Percentiles rank a stretch among this genome's conserved stretches.
Conservation (phyloP, 768 basidiomycete genomes). For the Suillus discolor region DNA sequence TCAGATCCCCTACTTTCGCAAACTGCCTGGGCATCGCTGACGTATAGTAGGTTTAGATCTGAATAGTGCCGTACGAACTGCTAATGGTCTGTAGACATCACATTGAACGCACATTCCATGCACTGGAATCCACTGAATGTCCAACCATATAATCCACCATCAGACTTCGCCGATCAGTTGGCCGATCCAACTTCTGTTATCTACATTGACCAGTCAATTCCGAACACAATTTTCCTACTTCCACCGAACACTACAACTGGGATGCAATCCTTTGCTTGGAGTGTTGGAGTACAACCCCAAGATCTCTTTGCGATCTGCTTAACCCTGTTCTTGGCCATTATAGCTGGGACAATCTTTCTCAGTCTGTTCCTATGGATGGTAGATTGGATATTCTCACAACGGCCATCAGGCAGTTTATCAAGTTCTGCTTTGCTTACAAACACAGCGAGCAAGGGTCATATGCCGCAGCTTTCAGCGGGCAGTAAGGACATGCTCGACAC, state of each 20-base stretch:
- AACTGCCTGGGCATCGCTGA: constrained; percentile 85
- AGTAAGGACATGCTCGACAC: constrained; percentile 57
- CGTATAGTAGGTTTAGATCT: constrained; percentile 57
- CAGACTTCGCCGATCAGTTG: constrained; percentile 75
- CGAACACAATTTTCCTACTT: constrained; percentile 77
- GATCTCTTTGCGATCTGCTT: constrained; percentile 85
- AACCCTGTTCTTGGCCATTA: constrained; percentile 79
- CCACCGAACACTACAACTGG: constrained; percentile 62
- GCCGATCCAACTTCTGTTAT: constrained; percentile 71
- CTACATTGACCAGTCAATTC: constrained; percentile 66
- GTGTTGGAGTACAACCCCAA: constrained; percentile 78
- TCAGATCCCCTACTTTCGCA: constrained; percentile 89
- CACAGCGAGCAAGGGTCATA: constrained; percentile 28
- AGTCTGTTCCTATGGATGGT: constrained; percentile 74
- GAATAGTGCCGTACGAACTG: constrained; percentile 11
- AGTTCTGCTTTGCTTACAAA: constrained; percentile 20
- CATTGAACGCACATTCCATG: constrained; percentile 53
- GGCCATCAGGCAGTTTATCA: constrained; percentile 21
- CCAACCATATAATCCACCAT: constrained; percentile 61
- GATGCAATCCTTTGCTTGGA: constrained; percentile 81
- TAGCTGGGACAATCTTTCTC: constrained; percentile 69
- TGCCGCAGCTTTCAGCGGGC: constrained; percentile 43
- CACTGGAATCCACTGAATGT: constrained; percentile 73
- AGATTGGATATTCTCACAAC: constrained; percentile 52
- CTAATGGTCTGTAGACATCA: constrained; percentile 59